phyloP scores from a whole-genome alignment of 148 eudicot genomes.

The Rhododendron williamsianum region DNA sequence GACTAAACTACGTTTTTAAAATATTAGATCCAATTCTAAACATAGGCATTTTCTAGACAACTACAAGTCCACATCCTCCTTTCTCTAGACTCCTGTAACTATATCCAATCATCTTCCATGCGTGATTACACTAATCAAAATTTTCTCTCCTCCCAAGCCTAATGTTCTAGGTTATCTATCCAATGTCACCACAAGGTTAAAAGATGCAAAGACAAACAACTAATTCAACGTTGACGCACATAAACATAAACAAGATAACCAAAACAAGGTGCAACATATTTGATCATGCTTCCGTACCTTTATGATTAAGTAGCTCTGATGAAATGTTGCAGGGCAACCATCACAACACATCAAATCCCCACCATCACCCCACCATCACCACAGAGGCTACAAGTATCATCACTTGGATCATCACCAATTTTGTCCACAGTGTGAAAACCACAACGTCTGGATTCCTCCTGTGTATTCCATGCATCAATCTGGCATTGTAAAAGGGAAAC shows the following conservation, averaged over 20 bases:
- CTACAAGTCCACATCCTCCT: too few species aligned
- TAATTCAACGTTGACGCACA: neutral
- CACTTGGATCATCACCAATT: constrained; percentile 90
- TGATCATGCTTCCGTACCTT: constrained; percentile 33
- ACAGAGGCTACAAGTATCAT: constrained; percentile 89
- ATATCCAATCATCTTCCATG: neutral
- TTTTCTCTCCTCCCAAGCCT: neutral
- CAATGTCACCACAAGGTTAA: neutral
- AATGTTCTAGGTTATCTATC: neutral
- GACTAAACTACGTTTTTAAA: too few species aligned
- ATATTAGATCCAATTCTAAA: too few species aligned
- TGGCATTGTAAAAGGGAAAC: constrained; percentile 77
- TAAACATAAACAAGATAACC: neutral
- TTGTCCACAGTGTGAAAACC: constrained; percentile 58
- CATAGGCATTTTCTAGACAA: too few species aligned
- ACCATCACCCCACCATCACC: too few species aligned
- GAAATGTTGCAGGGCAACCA: constrained; percentile 95
- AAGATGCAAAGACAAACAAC: neutral
- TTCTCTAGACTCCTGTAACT: too few species aligned
- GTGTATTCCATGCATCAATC: constrained; percentile 86
- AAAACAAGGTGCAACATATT: neutral
- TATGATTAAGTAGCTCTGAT: constrained; percentile 82
- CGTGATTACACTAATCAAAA: neutral
- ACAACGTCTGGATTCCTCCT: constrained; percentile 46
- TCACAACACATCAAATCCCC: constrained; percentile 98